These are phyloP conservation scores for Phytophthora kernoviae DNA, from an alignment of 352 stramenopile genomes.

Conservation along the genomic window DNA sequence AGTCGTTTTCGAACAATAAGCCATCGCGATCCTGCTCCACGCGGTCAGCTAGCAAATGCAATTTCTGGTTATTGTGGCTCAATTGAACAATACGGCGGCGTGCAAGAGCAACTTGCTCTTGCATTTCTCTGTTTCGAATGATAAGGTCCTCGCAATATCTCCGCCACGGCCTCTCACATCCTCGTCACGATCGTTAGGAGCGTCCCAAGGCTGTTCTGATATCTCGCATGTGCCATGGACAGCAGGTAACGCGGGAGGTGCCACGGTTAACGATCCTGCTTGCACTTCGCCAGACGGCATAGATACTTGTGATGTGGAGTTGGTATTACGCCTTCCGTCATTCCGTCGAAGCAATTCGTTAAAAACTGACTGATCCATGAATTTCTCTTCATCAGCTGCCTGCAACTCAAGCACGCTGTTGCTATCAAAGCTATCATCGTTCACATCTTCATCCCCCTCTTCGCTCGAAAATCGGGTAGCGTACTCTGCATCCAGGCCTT, in stretches of 20 bases:
- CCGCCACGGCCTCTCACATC: slow-evolving; percentile 60
- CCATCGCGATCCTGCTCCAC: slow-evolving; percentile 85
- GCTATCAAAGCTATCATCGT: slow-evolving; percentile 34
- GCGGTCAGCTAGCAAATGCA: slow-evolving; percentile 82
- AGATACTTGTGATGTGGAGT: slow-evolving; percentile 11
- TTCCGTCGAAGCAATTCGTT: slow-evolving; percentile 14
- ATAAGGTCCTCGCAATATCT: slow-evolving; percentile 79
- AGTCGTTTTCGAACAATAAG: slow-evolving; percentile 82
- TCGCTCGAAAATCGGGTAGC: slow-evolving; percentile 26
- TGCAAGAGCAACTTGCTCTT: slow-evolving; percentile 71
- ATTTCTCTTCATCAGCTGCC: slow-evolving; percentile 24
- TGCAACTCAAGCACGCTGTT: slow-evolving; percentile 37
- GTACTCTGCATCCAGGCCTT: slow-evolving; percentile 11
- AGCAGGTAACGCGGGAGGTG: slow-evolving; percentile 11
- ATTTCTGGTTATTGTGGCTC: slow-evolving; percentile 83
- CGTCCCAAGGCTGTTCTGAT: slow-evolving; percentile 19
- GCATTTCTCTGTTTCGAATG: slow-evolving; percentile 74
- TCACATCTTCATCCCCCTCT: slow-evolving; percentile 20
- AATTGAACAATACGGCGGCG: slow-evolving; percentile 68
- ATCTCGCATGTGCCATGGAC: slow-evolving; percentile 21
- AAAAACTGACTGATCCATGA: slow-evolving; percentile 21
- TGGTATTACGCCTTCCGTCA: slow-evolving; percentile 1
- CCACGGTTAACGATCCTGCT: slow-evolving; percentile 17
- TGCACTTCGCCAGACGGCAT: slow-evolving; percentile 21
- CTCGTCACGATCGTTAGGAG: slow-evolving; percentile 18